Base-by-base conservation (phyloP, 495 filamentous ascomycete genomes). In the Cenococcum geophilum region DNA sequence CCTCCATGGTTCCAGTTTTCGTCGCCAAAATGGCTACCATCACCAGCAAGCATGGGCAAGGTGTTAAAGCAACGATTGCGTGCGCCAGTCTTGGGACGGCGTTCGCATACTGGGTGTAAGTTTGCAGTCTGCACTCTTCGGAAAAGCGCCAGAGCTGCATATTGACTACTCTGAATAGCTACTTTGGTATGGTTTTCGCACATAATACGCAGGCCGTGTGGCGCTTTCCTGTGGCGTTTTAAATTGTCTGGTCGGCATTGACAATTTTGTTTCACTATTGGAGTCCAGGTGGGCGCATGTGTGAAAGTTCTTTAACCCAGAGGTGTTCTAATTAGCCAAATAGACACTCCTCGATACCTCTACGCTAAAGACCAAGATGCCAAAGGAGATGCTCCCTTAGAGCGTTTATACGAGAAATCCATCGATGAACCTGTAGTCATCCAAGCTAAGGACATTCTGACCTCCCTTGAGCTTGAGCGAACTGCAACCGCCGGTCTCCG, bases 121-220 rank as follows among this genome's bases (percentile, higher is more conserved):
- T 55, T 11, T 18, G 21, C 18, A 5, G n/a, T 18, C 1, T 55
- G 4, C 22, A 22, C 45, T 49, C 45, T 25, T 12, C 12, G n/a
- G 20, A 55, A 36, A 55, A 2, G 27, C 27, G 27, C 27, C 27
- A 32, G 27, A 32, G 27, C 27, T 32, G 2, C 27, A 6, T 32
- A 14, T 25, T 36, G 8, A 55, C 5, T 10, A 14, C 51, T 55
- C 6, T 18, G 4, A 9, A n/a, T 27, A 55, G 51, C 18, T 54
- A 63, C 35, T 63, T 63, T 34, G 60, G 60, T 10, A 58, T 63
- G 37, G 55, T 55, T 27, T 58, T 58, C n/a, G 43, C 55, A 3
- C 45, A 49, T 18, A 58, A 18, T n/a, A 45, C 35, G 0, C 60
- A 63, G 21, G 55, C 48, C 9, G 55, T 63, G 3, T 63, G 60